Evolutionary conservation across 2,329 filamentous ascomycete species (phyloP).

Genomic region (Cercospora janseana): DNA sequence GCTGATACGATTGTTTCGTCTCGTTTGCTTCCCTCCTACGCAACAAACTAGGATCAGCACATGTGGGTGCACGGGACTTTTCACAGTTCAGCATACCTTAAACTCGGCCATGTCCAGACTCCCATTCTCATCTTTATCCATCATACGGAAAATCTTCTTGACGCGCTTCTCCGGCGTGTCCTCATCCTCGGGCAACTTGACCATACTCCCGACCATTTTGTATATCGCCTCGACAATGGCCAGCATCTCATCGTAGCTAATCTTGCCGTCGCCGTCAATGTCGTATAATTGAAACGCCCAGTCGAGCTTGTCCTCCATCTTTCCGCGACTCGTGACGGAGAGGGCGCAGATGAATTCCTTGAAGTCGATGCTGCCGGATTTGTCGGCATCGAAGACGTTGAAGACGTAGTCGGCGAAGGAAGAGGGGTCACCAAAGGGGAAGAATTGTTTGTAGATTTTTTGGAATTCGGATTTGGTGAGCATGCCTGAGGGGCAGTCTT

Average conservation of each 20-base stretch:
- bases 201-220: constrained; percentile 99
- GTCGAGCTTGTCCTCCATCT: constrained; percentile 99
- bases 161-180: constrained; percentile 98
- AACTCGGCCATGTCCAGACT: constrained; percentile 96
- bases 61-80: not conserved
- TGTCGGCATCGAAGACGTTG: constrained; percentile 97
- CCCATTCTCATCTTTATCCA: constrained; percentile 99
- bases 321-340: constrained; percentile 92
- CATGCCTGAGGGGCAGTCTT: constrained; percentile 95
- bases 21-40: constrained; percentile 84
- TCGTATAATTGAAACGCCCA: constrained; percentile 99
- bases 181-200: constrained; percentile 96
- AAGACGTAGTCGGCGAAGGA: constrained; percentile 99
- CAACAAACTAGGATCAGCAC: not conserved
- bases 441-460: constrained; percentile 99
- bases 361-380: constrained; percentile 96
- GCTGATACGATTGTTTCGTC: constrained; percentile 99
- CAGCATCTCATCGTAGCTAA: constrained; percentile 98
- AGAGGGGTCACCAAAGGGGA: constrained; percentile 95
- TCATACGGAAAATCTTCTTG: constrained; percentile 98
- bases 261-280: constrained; percentile 98
- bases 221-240: constrained; percentile 99
- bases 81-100: constrained; percentile 52
- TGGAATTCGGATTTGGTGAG: constrained; percentile 98
- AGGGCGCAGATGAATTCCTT: constrained; percentile 99